Evolutionary conservation across 352 stramenopile species (phyloP).

Genomic region (Phytophthora fragariae): DNA sequence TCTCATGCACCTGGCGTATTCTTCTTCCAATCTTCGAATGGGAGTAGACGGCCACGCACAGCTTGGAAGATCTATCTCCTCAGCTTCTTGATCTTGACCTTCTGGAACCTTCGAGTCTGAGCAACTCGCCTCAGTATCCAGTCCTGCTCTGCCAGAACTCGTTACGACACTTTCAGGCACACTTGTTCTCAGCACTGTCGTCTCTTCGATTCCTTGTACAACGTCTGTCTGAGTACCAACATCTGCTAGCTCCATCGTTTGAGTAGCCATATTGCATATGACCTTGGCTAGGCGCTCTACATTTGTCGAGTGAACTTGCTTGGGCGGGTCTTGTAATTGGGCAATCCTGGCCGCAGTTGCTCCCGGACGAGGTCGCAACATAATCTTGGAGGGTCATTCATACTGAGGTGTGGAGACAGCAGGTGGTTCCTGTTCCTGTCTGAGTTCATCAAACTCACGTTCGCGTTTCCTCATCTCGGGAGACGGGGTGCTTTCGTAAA

Average conservation of each 20-base stretch:
- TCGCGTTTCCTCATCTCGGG: neutral
- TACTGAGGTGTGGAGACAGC: neutral
- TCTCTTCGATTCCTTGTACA: too few relatives aligned
- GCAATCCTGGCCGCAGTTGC: too few relatives aligned
- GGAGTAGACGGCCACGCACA: neutral
- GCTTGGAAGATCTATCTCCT: neutral
- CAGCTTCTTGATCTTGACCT: neutral
- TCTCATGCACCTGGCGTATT: neutral
- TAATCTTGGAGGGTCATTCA: too few relatives aligned
- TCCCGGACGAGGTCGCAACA: too few relatives aligned
- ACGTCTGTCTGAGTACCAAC: too few relatives aligned
- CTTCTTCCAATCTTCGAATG: neutral
- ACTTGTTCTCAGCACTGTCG: neutral
- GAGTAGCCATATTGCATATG: too few relatives aligned
- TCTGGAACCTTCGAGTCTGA: neutral
- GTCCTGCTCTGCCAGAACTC: too few relatives aligned
- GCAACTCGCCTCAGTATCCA: too few relatives aligned
- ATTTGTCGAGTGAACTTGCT: too few relatives aligned
- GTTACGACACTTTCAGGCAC: neutral
- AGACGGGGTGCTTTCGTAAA: conserved; percentile 10
- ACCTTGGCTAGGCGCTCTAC: too few relatives aligned
- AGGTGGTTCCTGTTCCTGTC: neutral
- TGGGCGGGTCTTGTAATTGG: too few relatives aligned
- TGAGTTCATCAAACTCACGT: neutral
- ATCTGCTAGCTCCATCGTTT: too few relatives aligned